A percentile compares a stretch with the other conserved stretches of the same genome.
These are phyloP conservation scores for Ophiognomonia clavigignenti-juglandacearum DNA, from an alignment of 2,329 filamentous ascomycete genomes.

Conservation along the genomic window DNA sequence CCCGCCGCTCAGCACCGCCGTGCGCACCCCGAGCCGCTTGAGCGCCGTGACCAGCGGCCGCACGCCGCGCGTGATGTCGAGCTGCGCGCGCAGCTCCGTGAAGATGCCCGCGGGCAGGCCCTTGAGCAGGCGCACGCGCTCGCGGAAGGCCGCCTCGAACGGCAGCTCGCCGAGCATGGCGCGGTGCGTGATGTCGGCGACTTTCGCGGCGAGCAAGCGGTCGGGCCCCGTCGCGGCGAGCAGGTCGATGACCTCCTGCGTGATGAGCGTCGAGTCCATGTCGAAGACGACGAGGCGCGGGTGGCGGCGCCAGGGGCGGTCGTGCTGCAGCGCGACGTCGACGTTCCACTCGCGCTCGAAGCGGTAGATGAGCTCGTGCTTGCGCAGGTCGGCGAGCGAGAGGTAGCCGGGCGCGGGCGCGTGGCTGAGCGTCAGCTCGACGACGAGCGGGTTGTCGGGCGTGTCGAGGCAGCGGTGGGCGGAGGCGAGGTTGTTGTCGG, in stretches of 20 bases:
- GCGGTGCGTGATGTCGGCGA: conserved; percentile 83
- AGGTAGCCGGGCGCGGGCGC: conserved; percentile 59
- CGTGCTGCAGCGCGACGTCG: conserved; percentile 72
- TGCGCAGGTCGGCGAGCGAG: conserved; percentile 64
- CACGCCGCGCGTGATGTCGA: conserved; percentile 80
- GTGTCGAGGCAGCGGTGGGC: conserved; percentile 63
- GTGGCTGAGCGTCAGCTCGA: conserved; percentile 61
- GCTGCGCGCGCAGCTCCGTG: conserved; percentile 65
- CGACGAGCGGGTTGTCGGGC: conserved; percentile 54
- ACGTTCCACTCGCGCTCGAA: conserved; percentile 90
- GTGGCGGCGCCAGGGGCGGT: conserved; percentile 69
- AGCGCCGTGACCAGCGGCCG: conserved; percentile 68
- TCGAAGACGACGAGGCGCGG: conserved; percentile 92
- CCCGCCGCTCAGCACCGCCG: conserved; percentile 86
- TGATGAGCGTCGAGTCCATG: conserved; percentile 97
- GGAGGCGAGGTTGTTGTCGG: conserved; percentile 50
- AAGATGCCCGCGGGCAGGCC: conserved; percentile 78
- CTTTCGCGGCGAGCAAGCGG: conserved; percentile 71
- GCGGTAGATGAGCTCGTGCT: conserved; percentile 74
- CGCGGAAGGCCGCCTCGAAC: conserved; percentile 78
- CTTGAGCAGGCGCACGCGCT: conserved; percentile 73
- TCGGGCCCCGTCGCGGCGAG: conserved; percentile 74
- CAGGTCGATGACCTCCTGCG: conserved; percentile 96
- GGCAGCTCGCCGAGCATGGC: conserved; percentile 97
- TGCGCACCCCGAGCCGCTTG: conserved; percentile 75